Evolutionary conservation across 2,329 filamentous ascomycete genomes (phyloP).

Genomic region (Penicillium vulpinum): DNA sequence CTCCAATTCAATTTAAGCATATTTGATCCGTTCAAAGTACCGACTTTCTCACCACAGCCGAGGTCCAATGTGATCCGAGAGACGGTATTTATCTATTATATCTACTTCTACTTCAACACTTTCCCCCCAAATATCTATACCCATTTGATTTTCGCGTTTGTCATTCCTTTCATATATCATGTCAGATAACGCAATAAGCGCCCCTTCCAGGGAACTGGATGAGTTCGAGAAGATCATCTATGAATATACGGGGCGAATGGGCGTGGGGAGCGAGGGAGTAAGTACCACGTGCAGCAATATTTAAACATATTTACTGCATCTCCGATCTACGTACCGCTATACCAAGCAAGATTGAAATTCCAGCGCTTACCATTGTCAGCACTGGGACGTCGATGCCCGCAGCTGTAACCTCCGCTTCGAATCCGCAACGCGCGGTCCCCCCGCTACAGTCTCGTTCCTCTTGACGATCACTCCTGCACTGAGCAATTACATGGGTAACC

Average conservation of each 20-base stretch:
- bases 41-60: slow-evolving; percentile 14
- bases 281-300: slow-evolving; percentile 5
- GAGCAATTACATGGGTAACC: slow-evolving; percentile 86
- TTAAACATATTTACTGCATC: neutral
- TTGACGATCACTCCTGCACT: slow-evolving; percentile 75
- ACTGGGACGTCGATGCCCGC: slow-evolving; percentile 32
- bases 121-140: neutral
- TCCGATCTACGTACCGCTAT: neutral
- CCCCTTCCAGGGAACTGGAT: slow-evolving; percentile 28
- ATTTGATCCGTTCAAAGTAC: neutral
- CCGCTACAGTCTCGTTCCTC: slow-evolving; percentile 36
- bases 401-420: slow-evolving; percentile 39
- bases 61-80: slow-evolving; percentile 17
- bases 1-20: neutral
- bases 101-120: neutral
- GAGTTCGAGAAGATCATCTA: slow-evolving; percentile 36
- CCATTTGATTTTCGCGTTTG: neutral
- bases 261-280: slow-evolving; percentile 21
- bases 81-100: slow-evolving; percentile 1
- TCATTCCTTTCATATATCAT: slow-evolving; percentile 9
- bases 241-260: slow-evolving; percentile 27
- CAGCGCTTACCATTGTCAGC: slow-evolving; percentile 21
- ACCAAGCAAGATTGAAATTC: neutral
- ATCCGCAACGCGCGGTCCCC: slow-evolving; percentile 37
- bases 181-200: slow-evolving; percentile 17